Conservation (phyloP, 2,329 filamentous ascomycete genomes). For the Cercospora sesami region DNA sequence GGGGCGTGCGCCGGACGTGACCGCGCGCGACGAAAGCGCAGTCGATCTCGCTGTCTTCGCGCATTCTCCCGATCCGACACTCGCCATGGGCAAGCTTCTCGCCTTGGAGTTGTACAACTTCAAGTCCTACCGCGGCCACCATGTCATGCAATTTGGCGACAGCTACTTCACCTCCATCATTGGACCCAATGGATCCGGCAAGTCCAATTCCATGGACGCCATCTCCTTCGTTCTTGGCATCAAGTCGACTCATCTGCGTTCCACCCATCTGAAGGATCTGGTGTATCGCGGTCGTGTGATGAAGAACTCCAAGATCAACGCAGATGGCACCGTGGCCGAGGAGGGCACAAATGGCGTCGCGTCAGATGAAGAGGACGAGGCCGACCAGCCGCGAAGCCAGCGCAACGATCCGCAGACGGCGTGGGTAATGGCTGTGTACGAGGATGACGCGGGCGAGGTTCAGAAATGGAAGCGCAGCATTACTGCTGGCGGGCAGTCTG, state of each 20-base stretch:
- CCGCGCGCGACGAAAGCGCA: neutral
- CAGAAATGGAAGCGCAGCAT: slow-evolving; percentile 96
- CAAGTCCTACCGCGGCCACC: slow-evolving; percentile 98
- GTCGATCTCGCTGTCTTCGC: neutral
- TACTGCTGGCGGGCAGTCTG: slow-evolving; percentile 81
- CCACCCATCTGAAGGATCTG: slow-evolving; percentile 87
- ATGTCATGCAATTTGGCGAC: slow-evolving; percentile 90
- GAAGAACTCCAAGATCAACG: slow-evolving; percentile 88
- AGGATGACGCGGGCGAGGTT: slow-evolving; percentile 92
- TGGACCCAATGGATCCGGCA: slow-evolving; percentile 98
- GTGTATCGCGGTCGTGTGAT: slow-evolving; percentile 94
- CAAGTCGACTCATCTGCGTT: slow-evolving; percentile 96
- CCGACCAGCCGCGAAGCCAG: slow-evolving; percentile 60
- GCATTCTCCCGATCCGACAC: slow-evolving; percentile 39
- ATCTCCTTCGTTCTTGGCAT: slow-evolving; percentile 99
- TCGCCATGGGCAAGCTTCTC: slow-evolving; percentile 86
- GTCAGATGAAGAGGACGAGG: slow-evolving; percentile 47
- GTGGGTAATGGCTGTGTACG: slow-evolving; percentile 99
- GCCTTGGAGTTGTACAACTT: slow-evolving; percentile 96
- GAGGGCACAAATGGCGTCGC: slow-evolving; percentile 51
- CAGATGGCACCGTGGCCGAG: slow-evolving; percentile 73
- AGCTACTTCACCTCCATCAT: slow-evolving; percentile 99
- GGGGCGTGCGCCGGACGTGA: neutral
- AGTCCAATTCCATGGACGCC: slow-evolving; percentile 99
- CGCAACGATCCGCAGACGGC: slow-evolving; percentile 83